These are phyloP conservation scores for Phytophthora meadii DNA, from an alignment of 352 stramenopile species.

Conservation along the genomic window DNA sequence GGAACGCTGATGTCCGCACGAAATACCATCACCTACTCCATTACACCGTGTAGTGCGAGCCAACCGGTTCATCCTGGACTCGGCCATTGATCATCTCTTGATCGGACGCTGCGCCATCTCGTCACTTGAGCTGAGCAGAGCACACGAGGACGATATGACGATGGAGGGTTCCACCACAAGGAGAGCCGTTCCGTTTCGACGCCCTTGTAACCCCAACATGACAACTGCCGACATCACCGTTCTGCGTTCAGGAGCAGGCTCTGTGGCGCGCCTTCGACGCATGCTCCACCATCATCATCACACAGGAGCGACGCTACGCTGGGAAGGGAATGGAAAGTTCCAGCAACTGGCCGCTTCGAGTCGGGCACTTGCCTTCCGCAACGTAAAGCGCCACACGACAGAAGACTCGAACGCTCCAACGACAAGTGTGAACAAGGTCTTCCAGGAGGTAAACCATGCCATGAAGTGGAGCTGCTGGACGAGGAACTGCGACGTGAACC, in stretches of 20 bases:
- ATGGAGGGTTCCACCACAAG: slow-evolving; percentile 27
- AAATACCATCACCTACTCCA: slow-evolving; percentile 82
- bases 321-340: slow-evolving; percentile 67
- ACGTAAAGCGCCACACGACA: slow-evolving; percentile 50
- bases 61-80: slow-evolving; percentile 71
- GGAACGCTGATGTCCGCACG: slow-evolving; percentile 72
- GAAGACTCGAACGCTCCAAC: slow-evolving; percentile 45
- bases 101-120: slow-evolving; percentile 59
- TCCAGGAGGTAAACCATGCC: slow-evolving; percentile 55
- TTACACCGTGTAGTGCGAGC: slow-evolving; percentile 69
- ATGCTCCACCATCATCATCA: slow-evolving; percentile 65
- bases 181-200: slow-evolving; percentile 17
- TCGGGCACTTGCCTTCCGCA: slow-evolving; percentile 59
- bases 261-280: slow-evolving; percentile 83
- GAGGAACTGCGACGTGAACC: slow-evolving; percentile 66
- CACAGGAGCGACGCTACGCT: slow-evolving; percentile 61
- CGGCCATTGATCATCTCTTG: slow-evolving; percentile 71
- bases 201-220: slow-evolving; percentile 44
- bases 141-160: slow-evolving; percentile 36
- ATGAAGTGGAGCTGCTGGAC: slow-evolving; percentile 66
- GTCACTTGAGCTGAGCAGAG: slow-evolving; percentile 39
- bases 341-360: slow-evolving; percentile 58
- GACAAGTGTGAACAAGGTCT: slow-evolving; percentile 63
- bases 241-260: slow-evolving; percentile 65
- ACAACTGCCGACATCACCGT: slow-evolving; percentile 53